Percentiles rank a stretch among this genome's conserved stretches.
These are phyloP conservation scores for Pseudozyma sp. DNA, from an alignment of 1,284 basidiomycete species.

Conservation along the genomic window DNA sequence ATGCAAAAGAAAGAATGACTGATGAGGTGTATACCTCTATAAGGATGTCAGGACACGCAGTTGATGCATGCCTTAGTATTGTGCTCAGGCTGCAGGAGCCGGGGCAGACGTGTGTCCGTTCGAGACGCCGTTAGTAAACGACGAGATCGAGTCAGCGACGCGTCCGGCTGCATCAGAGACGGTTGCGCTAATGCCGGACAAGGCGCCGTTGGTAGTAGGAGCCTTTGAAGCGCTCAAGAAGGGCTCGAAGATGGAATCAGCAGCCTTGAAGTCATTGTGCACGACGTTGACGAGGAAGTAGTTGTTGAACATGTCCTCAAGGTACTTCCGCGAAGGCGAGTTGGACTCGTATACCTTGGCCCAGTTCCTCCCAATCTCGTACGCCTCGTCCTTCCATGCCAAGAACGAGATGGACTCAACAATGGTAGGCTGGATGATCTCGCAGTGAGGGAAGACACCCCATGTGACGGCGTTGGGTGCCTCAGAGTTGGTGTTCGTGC, in stretches of 20 bases:
- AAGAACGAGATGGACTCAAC: slow-evolving; percentile 76
- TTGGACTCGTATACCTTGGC: slow-evolving; percentile 60
- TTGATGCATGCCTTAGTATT: slow-evolving; percentile 30
- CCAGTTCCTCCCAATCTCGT: slow-evolving; percentile 68
- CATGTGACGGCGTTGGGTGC: slow-evolving; percentile 98
- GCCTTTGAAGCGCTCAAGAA: slow-evolving; percentile 46
- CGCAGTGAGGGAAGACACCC: slow-evolving; percentile 93
- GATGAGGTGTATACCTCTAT: neutral
- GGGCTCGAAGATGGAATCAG: slow-evolving; percentile 64
- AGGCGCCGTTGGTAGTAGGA: slow-evolving; percentile 14
- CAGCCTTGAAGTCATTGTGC: slow-evolving; percentile 67
- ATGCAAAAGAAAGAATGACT: slow-evolving; percentile 18
- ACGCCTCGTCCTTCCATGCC: slow-evolving; percentile 69
- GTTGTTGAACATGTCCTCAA: slow-evolving; percentile 59
- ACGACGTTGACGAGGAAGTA: slow-evolving; percentile 68
- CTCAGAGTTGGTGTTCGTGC: slow-evolving; percentile 90
- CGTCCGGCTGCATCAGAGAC: slow-evolving; percentile 24
- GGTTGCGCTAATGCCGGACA: slow-evolving; percentile 23
- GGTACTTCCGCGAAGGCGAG: slow-evolving; percentile 54
- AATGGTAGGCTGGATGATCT: slow-evolving; percentile 97
- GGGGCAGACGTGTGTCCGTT: slow-evolving; percentile 31
- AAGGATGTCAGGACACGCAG: slow-evolving; percentile 20
- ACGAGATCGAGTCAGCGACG: slow-evolving; percentile 25
- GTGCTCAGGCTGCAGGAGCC: slow-evolving; percentile 15
- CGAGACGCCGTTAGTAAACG: slow-evolving; percentile 28